A percentile compares a stretch with the other conserved stretches of the same genome.
These are phyloP conservation scores for Aspergillus neotritici DNA, from an alignment of 2,329 filamentous ascomycete genomes.

Conservation along the genomic window DNA sequence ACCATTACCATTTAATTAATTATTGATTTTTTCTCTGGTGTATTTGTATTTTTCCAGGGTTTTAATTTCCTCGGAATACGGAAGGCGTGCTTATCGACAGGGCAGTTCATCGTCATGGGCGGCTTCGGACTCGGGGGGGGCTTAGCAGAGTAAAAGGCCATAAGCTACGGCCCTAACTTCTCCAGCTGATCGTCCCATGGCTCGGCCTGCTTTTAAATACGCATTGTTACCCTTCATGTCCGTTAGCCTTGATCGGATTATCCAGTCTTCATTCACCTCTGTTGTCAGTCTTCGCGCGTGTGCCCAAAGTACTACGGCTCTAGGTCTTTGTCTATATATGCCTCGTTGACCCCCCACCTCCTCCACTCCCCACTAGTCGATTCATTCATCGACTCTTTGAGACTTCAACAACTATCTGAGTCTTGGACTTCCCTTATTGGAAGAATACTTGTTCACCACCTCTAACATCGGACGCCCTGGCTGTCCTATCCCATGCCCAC, in stretches of 20 bases:
- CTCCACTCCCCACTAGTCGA: no score
- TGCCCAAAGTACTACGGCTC: no score
- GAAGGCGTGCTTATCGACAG: constrained; percentile 18
- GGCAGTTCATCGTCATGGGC: constrained; percentile 8
- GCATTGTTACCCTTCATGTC: constrained; percentile 9
- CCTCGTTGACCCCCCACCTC: no score
- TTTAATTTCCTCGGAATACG: constrained; percentile 12
- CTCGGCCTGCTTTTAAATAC: constrained; percentile 17
- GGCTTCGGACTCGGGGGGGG: constrained; percentile 15
- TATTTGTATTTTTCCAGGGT: no score
- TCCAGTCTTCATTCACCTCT: constrained; percentile 5
- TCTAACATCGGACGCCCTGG: not conserved
- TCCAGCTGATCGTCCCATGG: constrained; percentile 16
- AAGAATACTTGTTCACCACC: not conserved
- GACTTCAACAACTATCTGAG: not conserved
- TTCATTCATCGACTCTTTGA: no score
- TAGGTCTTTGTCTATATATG: no score
- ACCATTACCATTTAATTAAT: constrained; percentile 1
- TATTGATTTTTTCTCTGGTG: no score
- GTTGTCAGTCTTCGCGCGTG: not conserved
- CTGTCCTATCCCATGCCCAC: constrained; percentile 7
- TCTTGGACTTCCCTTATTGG: constrained; percentile 3
- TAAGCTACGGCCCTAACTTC: constrained; percentile 10
- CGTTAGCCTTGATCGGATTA: constrained; percentile 8
- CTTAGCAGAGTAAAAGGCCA: constrained; percentile 13